phyloP scores from a whole-genome alignment of 352 stramenopile genomes.

The Globisporangium nunn region DNA sequence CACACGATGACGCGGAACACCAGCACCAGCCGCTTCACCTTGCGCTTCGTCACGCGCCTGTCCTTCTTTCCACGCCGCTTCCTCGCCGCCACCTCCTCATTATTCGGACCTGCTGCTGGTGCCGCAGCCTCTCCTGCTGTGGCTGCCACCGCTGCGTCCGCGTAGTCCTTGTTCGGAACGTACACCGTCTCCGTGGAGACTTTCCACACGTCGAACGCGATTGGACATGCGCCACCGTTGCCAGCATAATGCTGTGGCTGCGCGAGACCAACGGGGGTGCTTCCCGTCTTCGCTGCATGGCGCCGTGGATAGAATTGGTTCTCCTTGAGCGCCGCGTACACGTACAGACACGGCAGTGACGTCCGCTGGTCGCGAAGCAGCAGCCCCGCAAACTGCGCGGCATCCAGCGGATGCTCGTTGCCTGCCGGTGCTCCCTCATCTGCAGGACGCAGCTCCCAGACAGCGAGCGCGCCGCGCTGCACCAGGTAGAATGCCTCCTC shows the following conservation, averaged over 20 bases:
- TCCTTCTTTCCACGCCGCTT: conserved; percentile 1
- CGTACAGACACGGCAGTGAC: conserved; percentile 34
- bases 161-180: conserved; percentile 8
- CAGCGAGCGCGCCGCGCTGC: conserved; percentile 34
- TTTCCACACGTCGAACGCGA: conserved; percentile 63
- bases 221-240: conserved; percentile 9
- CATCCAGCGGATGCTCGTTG: conserved; percentile 11
- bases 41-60: conserved; percentile 24
- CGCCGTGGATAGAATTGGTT: conserved; percentile 61
- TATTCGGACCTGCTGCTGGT: background rate
- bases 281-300: conserved; percentile 5
- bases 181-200: conserved; percentile 20
- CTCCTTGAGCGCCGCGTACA: conserved; percentile 58
- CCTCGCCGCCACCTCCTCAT: too few relatives aligned
- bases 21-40: conserved; percentile 35
- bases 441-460: conserved; percentile 22
- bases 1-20: conserved; percentile 53
- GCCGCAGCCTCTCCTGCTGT: background rate
- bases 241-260: conserved; percentile 16
- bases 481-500: conserved; percentile 69
- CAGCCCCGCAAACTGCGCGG: conserved; percentile 21
- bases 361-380: conserved; percentile 19
- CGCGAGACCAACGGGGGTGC: background rate
- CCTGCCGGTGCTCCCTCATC: background rate
- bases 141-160: background rate